phyloP scores from a whole-genome alignment of 495 filamentous ascomycete genomes.

The Penicillium waksmanii region DNA sequence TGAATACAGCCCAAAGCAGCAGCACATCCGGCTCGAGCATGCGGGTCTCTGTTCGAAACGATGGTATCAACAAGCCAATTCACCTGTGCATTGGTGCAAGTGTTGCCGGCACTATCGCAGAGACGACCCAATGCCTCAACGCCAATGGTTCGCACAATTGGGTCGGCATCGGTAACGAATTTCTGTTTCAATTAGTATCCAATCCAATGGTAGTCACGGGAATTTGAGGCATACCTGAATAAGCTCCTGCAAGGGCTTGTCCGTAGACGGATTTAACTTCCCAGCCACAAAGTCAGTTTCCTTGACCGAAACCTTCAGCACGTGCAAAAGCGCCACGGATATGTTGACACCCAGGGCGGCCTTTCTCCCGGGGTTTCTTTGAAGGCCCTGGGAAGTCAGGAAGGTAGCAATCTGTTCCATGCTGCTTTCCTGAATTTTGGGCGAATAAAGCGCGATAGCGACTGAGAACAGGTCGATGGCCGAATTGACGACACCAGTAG shows the following conservation, averaged over 20 bases:
- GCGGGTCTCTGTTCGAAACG: conserved; percentile 89
- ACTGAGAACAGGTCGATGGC: conserved; percentile 92
- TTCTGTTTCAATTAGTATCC: conserved; percentile 43
- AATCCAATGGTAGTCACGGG: background rate
- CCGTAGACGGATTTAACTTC: conserved; percentile 74
- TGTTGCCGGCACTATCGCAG: conserved; percentile 85
- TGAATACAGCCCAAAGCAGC: conserved; percentile 93
- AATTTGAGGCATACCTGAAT: conserved; percentile 55
- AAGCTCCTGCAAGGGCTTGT: conserved; percentile 85
- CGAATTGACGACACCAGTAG: conserved; percentile 91
- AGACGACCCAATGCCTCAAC: conserved; percentile 88
- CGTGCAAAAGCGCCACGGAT: conserved; percentile 75
- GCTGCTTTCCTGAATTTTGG: conserved; percentile 93
- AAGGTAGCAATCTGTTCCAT: conserved; percentile 91
- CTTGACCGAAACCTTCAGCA: conserved; percentile 80
- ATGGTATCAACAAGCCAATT: conserved; percentile 93
- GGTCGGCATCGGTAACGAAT: conserved; percentile 80
- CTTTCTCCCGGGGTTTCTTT: conserved; percentile 85
- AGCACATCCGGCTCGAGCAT: conserved; percentile 89
- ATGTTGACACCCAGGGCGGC: conserved; percentile 91
- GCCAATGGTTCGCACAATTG: conserved; percentile 81
- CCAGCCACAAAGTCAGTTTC: conserved; percentile 75
- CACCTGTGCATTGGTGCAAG: conserved; percentile 85
- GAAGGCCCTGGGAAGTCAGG: conserved; percentile 73
- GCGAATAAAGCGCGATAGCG: conserved; percentile 80